A percentile compares a stretch with the other conserved stretches of the same genome.
These are phyloP conservation scores for Vararia minispora DNA, from an alignment of 768 basidiomycete species.

Conservation along the genomic window DNA sequence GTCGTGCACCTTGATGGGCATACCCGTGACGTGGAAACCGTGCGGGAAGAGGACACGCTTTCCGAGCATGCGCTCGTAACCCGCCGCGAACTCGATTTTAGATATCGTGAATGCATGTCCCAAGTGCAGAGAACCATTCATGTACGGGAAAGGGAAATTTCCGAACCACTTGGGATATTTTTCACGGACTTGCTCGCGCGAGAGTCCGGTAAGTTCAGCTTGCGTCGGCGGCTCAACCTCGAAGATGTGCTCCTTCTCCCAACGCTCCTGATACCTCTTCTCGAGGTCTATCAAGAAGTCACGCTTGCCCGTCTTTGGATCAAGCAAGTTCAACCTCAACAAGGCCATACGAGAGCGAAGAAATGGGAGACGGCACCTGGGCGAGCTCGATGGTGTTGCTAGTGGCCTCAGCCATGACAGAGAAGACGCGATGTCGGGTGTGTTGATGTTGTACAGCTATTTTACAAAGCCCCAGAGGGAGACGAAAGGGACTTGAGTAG, in stretches of 20 bases:
- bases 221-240: slow-evolving; percentile 72
- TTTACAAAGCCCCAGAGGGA: slow-evolving; percentile 14
- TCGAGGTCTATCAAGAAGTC: slow-evolving; percentile 80
- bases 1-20: slow-evolving; percentile 99
- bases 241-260: slow-evolving; percentile 71
- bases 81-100: slow-evolving; percentile 94
- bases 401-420: slow-evolving; percentile 5
- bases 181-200: slow-evolving; percentile 52
- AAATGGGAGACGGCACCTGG: slow-evolving; percentile 17
- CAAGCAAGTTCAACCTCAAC: slow-evolving; percentile 1
- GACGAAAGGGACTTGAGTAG: too few relatives aligned
- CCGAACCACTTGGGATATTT: slow-evolving; percentile 96
- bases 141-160: slow-evolving; percentile 93
- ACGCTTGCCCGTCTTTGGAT: slow-evolving; percentile 77
- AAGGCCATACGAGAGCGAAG: neutral
- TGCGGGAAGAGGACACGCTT: slow-evolving; percentile 95
- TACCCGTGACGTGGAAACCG: slow-evolving; percentile 94
- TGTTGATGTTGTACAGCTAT: slow-evolving; percentile 15
- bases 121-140: slow-evolving; percentile 95
- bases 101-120: slow-evolving; percentile 98
- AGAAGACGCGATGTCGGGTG: slow-evolving; percentile 5
- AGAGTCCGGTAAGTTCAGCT: slow-evolving; percentile 53
- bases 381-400: slow-evolving; percentile 22
- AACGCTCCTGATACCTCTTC: slow-evolving; percentile 71
- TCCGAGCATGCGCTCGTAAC: slow-evolving; percentile 90